phyloP scores from a whole-genome alignment of 1,284 basidiomycete species.

The Laetiporus sulphureus region DNA sequence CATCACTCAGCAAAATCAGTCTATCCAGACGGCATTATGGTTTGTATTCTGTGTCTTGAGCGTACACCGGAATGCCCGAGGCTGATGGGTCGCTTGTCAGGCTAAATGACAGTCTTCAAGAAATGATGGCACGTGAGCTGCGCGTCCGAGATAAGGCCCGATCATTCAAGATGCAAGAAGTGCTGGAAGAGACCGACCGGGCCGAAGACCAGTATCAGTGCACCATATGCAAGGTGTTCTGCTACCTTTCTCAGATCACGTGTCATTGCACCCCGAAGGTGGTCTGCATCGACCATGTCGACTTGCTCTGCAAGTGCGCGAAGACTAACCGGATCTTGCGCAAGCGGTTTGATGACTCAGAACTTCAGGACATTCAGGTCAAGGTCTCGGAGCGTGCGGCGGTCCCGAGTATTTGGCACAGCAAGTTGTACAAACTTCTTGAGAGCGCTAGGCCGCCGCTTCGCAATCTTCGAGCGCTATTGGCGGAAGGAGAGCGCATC shows the following conservation, averaged over 20 bases:
- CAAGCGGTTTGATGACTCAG: constrained; percentile 78
- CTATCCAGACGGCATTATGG: constrained; percentile 94
- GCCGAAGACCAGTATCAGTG: constrained; percentile 96
- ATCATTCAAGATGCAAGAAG: constrained; percentile 53
- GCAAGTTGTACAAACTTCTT: constrained; percentile 64
- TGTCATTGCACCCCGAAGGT: constrained; percentile 75
- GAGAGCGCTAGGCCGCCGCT: constrained; percentile 69
- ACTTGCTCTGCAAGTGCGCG: constrained; percentile 70
- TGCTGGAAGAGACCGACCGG: constrained; percentile 73
- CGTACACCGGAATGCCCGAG: no score
- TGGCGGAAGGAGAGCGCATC: constrained; percentile 86
- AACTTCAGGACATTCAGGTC: constrained; percentile 62
- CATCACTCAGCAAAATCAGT: constrained; percentile 88
- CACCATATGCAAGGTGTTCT: constrained; percentile 88
- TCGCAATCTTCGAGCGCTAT: constrained; percentile 68
- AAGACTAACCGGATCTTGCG: constrained; percentile 60
- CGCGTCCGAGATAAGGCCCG: constrained; percentile 58
- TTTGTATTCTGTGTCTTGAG: constrained; percentile 40
- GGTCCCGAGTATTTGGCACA: constrained; percentile 71
- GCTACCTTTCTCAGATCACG: constrained; percentile 90
- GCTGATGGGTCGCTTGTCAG: constrained; percentile 45
- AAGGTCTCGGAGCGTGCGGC: constrained; percentile 69
- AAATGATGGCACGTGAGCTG: constrained; percentile 88
- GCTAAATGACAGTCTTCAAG: constrained; percentile 76
- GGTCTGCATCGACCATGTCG: constrained; percentile 83